phyloP scores from a whole-genome alignment of 441 rosid species.

The Sinapis alba region DNA sequence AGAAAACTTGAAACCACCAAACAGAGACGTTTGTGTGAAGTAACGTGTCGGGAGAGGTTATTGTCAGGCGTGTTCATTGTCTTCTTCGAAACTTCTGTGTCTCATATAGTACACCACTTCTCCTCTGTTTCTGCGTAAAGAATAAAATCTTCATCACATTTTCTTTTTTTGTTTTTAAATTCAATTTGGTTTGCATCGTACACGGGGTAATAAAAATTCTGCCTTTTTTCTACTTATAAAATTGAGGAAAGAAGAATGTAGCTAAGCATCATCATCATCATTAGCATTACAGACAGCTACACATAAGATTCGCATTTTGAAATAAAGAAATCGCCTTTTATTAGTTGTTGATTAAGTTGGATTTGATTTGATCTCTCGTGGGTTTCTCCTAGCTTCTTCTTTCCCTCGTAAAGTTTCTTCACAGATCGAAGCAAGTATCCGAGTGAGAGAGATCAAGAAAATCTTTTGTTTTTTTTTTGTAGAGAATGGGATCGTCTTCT shows the following conservation, averaged over 20 bases:
- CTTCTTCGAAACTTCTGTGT: constrained; percentile 1
- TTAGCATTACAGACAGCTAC: constrained; percentile 16
- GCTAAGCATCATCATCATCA: constrained; percentile 26
- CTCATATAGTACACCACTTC: neutral
- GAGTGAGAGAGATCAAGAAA: constrained; percentile 7
- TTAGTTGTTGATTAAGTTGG: constrained; percentile 21
- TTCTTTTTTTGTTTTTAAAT: constrained; percentile 17
- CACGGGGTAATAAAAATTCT: constrained; percentile 8
- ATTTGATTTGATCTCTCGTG: constrained; percentile 28
- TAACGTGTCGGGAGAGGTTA: constrained; percentile 34
- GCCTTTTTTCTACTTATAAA: constrained; percentile 9
- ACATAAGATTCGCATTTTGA: neutral
- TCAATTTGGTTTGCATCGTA: constrained; percentile 16
- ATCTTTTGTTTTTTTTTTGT: neutral
- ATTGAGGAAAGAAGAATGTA: constrained; percentile 19
- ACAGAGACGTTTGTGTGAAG: constrained; percentile 37
- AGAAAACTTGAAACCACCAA: constrained; percentile 22
- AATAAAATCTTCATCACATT: constrained; percentile 35
- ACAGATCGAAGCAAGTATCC: constrained; percentile 16
- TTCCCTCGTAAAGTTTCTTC: neutral
- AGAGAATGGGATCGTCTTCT: constrained; percentile 63
- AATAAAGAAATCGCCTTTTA: constrained; percentile 9
- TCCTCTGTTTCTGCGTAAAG: constrained; percentile 37
- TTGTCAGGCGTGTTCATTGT: constrained; percentile 17
- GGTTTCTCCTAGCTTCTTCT: constrained; percentile 15